Evolutionary conservation across 805 yeast species (phyloP).

Genomic region (Candida parachauliodes): DNA sequence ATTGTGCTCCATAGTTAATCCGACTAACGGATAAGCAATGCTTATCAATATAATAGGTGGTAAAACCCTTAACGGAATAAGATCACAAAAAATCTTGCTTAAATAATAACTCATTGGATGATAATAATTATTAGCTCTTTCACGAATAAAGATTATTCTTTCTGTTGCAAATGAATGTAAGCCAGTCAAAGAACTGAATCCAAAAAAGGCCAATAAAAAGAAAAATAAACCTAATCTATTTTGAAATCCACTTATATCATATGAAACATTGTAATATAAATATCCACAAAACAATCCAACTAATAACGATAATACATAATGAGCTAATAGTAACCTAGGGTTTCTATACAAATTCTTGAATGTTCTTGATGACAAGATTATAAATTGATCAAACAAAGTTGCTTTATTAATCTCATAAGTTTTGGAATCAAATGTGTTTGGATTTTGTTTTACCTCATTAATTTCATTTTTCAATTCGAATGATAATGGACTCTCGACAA

Average conservation of each 20-base stretch:
- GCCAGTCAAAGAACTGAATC: slow-evolving; percentile 90
- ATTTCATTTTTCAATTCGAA: slow-evolving; percentile 41
- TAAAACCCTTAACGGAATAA: slow-evolving; percentile 85
- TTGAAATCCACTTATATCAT: slow-evolving; percentile 95
- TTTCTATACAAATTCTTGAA: slow-evolving; percentile 91
- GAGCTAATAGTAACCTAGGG: slow-evolving; percentile 83
- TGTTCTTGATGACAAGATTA: slow-evolving; percentile 78
- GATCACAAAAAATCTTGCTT: slow-evolving; percentile 85
- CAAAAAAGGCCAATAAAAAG: slow-evolving; percentile 86
- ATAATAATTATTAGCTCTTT: slow-evolving; percentile 92
- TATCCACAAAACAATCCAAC: slow-evolving; percentile 85
- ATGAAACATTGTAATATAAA: slow-evolving; percentile 74
- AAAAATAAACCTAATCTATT: slow-evolving; percentile 92
- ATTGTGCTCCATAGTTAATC: slow-evolving; percentile 72
- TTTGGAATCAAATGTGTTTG: slow-evolving; percentile 23
- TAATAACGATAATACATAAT: slow-evolving; percentile 70
- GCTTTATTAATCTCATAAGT: slow-evolving; percentile 47
- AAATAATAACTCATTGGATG: slow-evolving; percentile 80
- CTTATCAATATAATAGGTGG: slow-evolving; percentile 83
- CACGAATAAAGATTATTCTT: slow-evolving; percentile 84
- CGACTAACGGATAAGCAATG: slow-evolving; percentile 86
- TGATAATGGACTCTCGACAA: slow-evolving; percentile 37
- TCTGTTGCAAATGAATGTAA: slow-evolving; percentile 85
- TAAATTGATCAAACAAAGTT: slow-evolving; percentile 57
- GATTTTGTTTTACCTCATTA: slow-evolving; percentile 17